Evolutionary conservation across 1,284 basidiomycete species (phyloP).

Genomic region (Earliella scabrosa): DNA sequence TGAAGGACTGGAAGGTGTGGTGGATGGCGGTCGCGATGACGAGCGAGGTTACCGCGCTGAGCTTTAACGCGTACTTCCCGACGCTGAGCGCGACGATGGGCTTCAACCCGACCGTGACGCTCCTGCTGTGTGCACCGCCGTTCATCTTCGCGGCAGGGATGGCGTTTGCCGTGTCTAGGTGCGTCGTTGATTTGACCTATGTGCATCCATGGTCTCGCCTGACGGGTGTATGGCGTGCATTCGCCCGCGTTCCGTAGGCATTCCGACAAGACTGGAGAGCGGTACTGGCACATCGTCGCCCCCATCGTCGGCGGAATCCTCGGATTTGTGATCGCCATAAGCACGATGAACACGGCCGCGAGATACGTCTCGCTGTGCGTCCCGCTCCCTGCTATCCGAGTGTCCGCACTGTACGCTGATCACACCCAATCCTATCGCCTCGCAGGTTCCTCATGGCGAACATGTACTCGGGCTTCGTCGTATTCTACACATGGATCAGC

Average conservation of each 20-base stretch:
- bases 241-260: slow-evolving; percentile 46
- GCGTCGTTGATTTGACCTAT: slow-evolving; percentile 5
- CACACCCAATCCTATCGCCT: not conserved
- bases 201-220: not conserved
- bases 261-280: slow-evolving; percentile 70
- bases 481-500: slow-evolving; percentile 74
- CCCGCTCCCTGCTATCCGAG: no score
- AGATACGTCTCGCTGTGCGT: slow-evolving; percentile 77
- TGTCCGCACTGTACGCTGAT: not conserved
- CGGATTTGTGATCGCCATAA: slow-evolving; percentile 78
- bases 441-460: slow-evolving; percentile 79
- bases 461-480: slow-evolving; percentile 72
- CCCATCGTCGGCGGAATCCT: slow-evolving; percentile 65
- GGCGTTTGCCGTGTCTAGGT: slow-evolving; percentile 55
- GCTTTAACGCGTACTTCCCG: slow-evolving; percentile 79
- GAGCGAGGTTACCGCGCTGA: slow-evolving; percentile 56
- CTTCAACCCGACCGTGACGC: slow-evolving; percentile 63
- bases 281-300: slow-evolving; percentile 64
- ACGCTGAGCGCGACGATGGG: slow-evolving; percentile 73
- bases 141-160: slow-evolving; percentile 71
- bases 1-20: slow-evolving; percentile 79
- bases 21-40: slow-evolving; percentile 62
- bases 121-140: slow-evolving; percentile 79
- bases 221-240: not conserved
- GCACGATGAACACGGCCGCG: slow-evolving; percentile 66